Evolutionary conservation across 164 flowering plant species (phyloP).

Genomic region (Dillenia turbinata): DNA sequence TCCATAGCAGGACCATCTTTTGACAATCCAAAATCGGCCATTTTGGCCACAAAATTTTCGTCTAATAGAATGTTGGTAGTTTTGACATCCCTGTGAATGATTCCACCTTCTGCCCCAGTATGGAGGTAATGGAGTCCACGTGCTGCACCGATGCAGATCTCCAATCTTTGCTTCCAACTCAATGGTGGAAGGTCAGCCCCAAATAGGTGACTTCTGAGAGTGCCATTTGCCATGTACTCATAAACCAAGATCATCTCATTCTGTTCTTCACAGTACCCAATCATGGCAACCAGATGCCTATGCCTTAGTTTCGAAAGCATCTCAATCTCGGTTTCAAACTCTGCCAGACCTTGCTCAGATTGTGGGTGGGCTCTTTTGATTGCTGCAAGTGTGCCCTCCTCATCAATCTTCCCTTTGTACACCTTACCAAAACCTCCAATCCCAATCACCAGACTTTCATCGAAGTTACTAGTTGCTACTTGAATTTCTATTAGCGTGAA

Average conservation of each 20-base stretch:
- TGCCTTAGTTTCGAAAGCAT: constrained; percentile 79
- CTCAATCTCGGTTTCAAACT: constrained; percentile 72
- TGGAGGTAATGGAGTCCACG: constrained; percentile 82
- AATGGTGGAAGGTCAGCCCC: constrained; percentile 51
- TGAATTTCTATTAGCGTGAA: constrained; percentile 59
- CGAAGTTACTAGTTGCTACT: constrained; percentile 66
- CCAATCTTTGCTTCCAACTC: constrained; percentile 65
- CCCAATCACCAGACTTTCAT: constrained; percentile 65
- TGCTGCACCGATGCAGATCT: constrained; percentile 66
- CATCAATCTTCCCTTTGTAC: constrained; percentile 58
- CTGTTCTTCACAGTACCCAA: constrained; percentile 71
- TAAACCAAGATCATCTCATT: constrained; percentile 76
- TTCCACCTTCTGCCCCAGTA: constrained; percentile 60
- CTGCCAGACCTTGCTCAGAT: constrained; percentile 64
- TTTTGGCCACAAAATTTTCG: constrained; percentile 59
- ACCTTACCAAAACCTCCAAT: constrained; percentile 80
- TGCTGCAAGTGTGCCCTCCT: constrained; percentile 45
- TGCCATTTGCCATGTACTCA: constrained; percentile 77
- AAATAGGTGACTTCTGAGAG: constrained; percentile 62
- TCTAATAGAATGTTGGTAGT: constrained; percentile 69
- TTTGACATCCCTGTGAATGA: constrained; percentile 74
- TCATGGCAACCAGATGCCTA: constrained; percentile 66
- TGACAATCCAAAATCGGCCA: constrained; percentile 74
- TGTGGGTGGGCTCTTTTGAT: constrained; percentile 63
- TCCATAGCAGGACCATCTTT: constrained; percentile 64